phyloP scores from a whole-genome alignment of 345 rosid species.

The Populus nigra region DNA sequence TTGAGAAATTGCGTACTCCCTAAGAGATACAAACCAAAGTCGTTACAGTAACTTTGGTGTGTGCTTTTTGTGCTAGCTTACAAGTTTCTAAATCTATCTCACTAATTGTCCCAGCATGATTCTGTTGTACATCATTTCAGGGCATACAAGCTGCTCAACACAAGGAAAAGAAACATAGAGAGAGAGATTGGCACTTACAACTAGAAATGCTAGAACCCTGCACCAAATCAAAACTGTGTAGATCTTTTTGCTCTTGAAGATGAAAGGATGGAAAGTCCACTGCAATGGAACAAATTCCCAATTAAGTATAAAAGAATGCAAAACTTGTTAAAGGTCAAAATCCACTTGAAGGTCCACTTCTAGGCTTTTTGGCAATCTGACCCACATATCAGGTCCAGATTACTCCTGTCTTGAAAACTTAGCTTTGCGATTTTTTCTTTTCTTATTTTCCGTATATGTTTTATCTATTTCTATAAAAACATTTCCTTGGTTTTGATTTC shows the following conservation, averaged over 20 bases:
- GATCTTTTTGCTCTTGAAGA: conserved; percentile 89
- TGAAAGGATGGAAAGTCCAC: conserved; percentile 99
- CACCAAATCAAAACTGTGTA: conserved; percentile 97
- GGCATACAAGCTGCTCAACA: background rate
- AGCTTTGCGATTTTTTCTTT: too few relatives aligned
- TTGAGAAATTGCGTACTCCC: background rate
- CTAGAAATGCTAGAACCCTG: conserved; percentile 92
- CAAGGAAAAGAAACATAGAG: background rate
- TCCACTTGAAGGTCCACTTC: too few relatives aligned
- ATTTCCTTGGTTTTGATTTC: too few relatives aligned
- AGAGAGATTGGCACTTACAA: conserved; percentile 53
- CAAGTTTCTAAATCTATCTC: background rate
- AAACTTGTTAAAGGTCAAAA: background rate
- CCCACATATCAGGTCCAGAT: too few relatives aligned
- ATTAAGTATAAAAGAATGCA: background rate
- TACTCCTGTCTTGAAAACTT: too few relatives aligned
- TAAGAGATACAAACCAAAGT: background rate
- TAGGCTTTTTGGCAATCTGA: too few relatives aligned
- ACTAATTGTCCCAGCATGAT: background rate
- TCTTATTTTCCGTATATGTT: too few relatives aligned
- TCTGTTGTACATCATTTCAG: background rate
- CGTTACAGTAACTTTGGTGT: background rate
- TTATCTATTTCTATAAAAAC: too few relatives aligned
- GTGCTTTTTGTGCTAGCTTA: background rate
- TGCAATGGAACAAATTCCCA: conserved; percentile 35